Conservation (phyloP, 306 rosid species). For the Cicer bijugum region DNA sequence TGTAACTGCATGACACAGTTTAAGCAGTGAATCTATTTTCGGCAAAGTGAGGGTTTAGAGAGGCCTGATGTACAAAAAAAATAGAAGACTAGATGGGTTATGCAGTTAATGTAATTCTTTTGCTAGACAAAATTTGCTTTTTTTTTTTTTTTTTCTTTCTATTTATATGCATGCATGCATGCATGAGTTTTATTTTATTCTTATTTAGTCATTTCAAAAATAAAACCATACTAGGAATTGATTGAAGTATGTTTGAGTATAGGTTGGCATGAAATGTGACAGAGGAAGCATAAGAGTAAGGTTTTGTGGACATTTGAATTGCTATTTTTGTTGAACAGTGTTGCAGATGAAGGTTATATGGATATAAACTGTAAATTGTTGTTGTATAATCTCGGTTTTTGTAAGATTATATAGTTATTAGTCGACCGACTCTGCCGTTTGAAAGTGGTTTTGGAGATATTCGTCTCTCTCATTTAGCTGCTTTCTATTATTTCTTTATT, state of each 20-base stretch:
- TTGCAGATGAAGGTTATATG: slow-evolving; percentile 39
- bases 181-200: slow-evolving; percentile 39
- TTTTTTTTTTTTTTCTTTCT: no score
- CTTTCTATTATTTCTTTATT: no score
- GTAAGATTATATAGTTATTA: no score
- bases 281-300: slow-evolving; percentile 44
- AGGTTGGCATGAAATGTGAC: slow-evolving; percentile 45
- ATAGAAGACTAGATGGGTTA: slow-evolving; percentile 53
- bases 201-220: slow-evolving; percentile 45
- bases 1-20: no score
- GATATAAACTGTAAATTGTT: slow-evolving; percentile 42
- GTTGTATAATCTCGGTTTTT: slow-evolving; percentile 11
- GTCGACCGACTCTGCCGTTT: no score
- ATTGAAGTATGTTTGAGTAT: slow-evolving; percentile 46
- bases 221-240: slow-evolving; percentile 47
- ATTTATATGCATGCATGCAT: slow-evolving; percentile 50
- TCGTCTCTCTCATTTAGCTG: no score
- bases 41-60: slow-evolving; percentile 28
- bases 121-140: slow-evolving; percentile 41
- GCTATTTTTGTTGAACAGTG: slow-evolving; percentile 35
- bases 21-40: no score
- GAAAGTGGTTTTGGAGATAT: no score
- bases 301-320: slow-evolving; percentile 43
- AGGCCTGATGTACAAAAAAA: slow-evolving; percentile 58
- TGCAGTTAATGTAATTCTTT: slow-evolving; percentile 52